Percentiles rank a stretch among this genome's conserved stretches.
Evolutionary conservation across 2,329 filamentous ascomycete species (phyloP).

Genomic region (Fonsecaea pedrosoi): DNA sequence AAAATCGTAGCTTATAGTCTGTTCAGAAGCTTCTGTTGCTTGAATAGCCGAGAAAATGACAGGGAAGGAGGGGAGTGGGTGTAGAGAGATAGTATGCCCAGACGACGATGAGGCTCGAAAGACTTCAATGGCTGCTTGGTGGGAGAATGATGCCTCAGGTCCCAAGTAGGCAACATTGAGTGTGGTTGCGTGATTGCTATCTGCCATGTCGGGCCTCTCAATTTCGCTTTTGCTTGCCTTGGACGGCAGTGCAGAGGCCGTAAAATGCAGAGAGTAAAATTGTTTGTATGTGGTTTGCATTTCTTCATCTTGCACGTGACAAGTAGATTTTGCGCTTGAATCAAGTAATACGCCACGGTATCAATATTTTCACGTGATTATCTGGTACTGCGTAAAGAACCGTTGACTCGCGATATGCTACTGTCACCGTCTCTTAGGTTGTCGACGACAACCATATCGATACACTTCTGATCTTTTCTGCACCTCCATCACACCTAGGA

Average conservation of each 20-base stretch:
- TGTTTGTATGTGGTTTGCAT: not conserved
- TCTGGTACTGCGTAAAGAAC: not conserved
- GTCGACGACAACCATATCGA: not conserved
- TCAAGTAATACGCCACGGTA: not conserved
- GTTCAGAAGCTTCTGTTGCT: conserved; percentile 49
- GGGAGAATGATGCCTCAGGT: conserved; percentile 70
- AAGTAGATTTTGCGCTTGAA: not conserved
- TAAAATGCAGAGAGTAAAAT: not conserved
- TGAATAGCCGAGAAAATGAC: conserved; percentile 59
- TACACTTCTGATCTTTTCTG: not conserved
- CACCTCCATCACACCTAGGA: not conserved
- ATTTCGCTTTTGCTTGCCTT: not conserved
- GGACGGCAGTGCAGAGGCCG: not conserved
- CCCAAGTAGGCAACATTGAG: conserved; percentile 62
- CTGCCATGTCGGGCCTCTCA: not conserved
- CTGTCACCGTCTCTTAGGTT: not conserved
- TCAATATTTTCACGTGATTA: not conserved
- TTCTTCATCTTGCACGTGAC: not conserved
- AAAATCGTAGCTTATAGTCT: conserved; percentile 57
- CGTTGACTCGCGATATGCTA: not conserved
- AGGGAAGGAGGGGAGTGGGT: conserved; percentile 33
- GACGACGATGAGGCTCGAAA: conserved; percentile 20
- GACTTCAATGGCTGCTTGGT: conserved; percentile 61
- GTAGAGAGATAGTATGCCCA: conserved; percentile 12
- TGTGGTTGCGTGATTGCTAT: not conserved